A percentile compares a stretch with the other conserved stretches of the same genome.
Evolutionary conservation across 169 alveolate species (phyloP).

Genomic region (Plasmodium ovale): DNA sequence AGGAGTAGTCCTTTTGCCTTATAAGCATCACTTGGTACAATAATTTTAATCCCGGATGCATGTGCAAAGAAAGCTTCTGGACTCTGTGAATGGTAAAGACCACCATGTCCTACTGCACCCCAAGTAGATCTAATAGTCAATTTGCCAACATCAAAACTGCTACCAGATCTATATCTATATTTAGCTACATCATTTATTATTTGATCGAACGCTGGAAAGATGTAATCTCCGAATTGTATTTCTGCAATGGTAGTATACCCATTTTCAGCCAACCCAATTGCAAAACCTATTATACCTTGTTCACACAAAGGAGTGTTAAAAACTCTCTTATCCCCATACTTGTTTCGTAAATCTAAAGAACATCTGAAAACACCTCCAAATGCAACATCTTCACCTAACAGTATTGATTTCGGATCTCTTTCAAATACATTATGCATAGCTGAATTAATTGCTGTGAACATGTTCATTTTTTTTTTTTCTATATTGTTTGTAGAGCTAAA

Average conservation of each 20-base stretch:
- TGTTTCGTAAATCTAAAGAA: conserved; percentile 94
- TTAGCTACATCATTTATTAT: conserved; percentile 98
- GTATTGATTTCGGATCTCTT: conserved; percentile 90
- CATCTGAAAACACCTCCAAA: conserved; percentile 99
- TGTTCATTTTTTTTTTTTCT: conserved; percentile 88
- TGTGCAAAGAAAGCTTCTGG: conserved; percentile 98
- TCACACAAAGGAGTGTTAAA: conserved; percentile 97
- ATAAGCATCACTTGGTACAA: conserved; percentile 96
- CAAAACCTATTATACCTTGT: conserved; percentile 98
- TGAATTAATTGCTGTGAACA: conserved; percentile 93
- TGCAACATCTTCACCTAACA: conserved; percentile 98
- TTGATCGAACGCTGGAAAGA: conserved; percentile 98
- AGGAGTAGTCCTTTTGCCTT: conserved; percentile 95
- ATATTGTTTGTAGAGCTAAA: conserved; percentile 20
- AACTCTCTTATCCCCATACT: conserved; percentile 94
- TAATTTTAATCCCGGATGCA: conserved; percentile 95
- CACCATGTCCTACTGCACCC: conserved; percentile 99
- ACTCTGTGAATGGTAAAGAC: conserved; percentile 95
- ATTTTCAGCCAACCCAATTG: conserved; percentile 95
- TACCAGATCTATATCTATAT: conserved; percentile 94
- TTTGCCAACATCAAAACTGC: conserved; percentile 94
- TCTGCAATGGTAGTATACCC: conserved; percentile 96
- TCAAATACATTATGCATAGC: conserved; percentile 94
- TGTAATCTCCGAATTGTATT: conserved; percentile 98
- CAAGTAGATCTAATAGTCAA: conserved; percentile 95